Conservation (phyloP, 495 filamentous ascomycete species). For the Pseudoneurospora amorphoporcata region DNA sequence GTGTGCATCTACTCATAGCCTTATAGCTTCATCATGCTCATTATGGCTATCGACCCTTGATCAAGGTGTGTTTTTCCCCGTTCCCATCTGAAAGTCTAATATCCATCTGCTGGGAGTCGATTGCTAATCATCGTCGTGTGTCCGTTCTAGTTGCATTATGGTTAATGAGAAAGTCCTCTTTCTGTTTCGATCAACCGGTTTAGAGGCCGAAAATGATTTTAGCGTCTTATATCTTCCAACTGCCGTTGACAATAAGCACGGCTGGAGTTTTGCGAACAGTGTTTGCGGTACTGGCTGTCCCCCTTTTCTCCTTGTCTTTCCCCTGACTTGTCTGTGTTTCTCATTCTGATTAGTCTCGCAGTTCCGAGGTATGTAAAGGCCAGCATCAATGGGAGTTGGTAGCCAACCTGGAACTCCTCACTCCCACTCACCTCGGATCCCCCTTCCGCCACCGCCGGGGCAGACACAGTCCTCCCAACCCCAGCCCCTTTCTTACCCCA, state of each 20-base stretch:
- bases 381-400: neutral
- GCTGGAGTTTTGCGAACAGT: neutral
- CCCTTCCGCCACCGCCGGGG: neutral
- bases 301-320: neutral
- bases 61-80: neutral
- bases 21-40: neutral
- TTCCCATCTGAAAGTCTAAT: neutral
- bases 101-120: neutral
- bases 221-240: neutral
- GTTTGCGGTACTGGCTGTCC: neutral
- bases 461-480: neutral
- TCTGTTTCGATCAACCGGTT: neutral
- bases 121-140: neutral
- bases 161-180: neutral
- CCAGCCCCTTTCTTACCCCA: neutral
- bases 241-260: neutral
- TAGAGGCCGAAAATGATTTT: too few relatives aligned
- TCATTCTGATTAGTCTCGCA: neutral
- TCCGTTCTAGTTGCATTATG: neutral
- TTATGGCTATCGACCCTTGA: neutral
- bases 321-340: neutral
- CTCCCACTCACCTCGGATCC: neutral
- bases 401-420: neutral
- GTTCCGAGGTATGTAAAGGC: neutral
- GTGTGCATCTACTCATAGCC: neutral